These are phyloP conservation scores for Cadophora sp. DNA, from an alignment of 2,329 filamentous ascomycete species.

Conservation along the genomic window DNA sequence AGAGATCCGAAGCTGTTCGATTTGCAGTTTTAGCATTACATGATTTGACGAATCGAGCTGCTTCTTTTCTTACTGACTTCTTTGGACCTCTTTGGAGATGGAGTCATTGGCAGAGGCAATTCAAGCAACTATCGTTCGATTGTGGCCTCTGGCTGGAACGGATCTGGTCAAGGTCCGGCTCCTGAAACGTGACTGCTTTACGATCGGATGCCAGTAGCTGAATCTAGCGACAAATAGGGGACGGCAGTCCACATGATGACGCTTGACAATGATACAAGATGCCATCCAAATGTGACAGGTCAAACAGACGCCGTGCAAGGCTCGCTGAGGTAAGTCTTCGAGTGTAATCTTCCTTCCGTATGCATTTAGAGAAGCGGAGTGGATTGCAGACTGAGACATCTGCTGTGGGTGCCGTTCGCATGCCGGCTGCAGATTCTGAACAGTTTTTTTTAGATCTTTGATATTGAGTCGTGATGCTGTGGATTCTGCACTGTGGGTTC, in stretches of 20 bases:
- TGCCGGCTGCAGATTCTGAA: not conserved
- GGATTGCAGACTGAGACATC: not conserved
- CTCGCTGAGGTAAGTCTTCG: conserved; percentile 12
- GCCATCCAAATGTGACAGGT: conserved; percentile 26
- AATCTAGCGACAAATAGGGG: not conserved
- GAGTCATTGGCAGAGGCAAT: not conserved
- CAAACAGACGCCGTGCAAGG: conserved; percentile 8
- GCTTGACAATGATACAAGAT: not conserved
- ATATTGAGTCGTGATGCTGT: not conserved
- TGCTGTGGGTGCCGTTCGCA: not conserved
- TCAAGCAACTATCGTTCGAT: conserved; percentile 3
- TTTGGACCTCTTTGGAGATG: not conserved
- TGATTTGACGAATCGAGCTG: no score
- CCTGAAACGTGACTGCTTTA: conserved; percentile 18
- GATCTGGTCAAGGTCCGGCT: conserved; percentile 10
- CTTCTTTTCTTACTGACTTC: not conserved
- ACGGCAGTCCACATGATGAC: conserved; percentile 21
- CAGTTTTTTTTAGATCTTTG: conserved; percentile 16
- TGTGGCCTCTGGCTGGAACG: not conserved
- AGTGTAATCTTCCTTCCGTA: not conserved
- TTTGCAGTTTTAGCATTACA: not conserved
- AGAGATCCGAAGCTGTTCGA: not conserved
- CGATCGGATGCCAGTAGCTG: conserved; percentile 20
- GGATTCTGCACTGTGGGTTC: not conserved
- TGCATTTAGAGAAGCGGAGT: conserved; percentile 3